Base-by-base conservation (phyloP, 371 early-diverging fungal genomes). In the Mucor sp. region DNA sequence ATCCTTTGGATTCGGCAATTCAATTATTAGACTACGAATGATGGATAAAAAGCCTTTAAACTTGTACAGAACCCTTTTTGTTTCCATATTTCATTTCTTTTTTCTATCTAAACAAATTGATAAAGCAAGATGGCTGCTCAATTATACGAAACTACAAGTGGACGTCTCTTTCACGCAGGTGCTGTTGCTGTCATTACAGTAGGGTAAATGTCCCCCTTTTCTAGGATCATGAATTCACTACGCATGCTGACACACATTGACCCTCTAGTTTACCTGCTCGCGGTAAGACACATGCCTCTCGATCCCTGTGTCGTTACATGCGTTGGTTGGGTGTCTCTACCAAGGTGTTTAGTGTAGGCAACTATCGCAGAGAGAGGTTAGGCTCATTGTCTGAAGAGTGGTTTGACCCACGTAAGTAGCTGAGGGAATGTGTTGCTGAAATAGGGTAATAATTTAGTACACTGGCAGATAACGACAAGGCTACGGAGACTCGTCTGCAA, bases 291-390 rank as follows among this genome's bases (percentile, higher is more conserved):
- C 93, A 90, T 69, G 87, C 92, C 33, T 89, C 95, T 19, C 82
- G 94, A 41, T 95, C 97, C 62, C 79, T 97, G 12, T 89, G 93
- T 56, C 93, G 97, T 37, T 99, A 98, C 77, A 85, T 98, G 66
- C 87, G 90, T 41, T 99, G 99, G 99, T 79, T 98, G 43, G 97
- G 99, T 35, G 93, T 97, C 53, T 85, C 87, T 15, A 90, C 95
- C 56, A 89, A 90, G 72, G 95, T 98, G 33, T 99, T 98, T 81
- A 99, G 98, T 71, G 98, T 99, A 28, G 99, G 98, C 60, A 93
- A 96, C 72, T 98, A 98, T 74, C 89, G 99, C 33, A 87, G 99
- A 41, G 86, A 92, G 65, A 86, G 92, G 37, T 83, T 92, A 60
- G 95, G 97, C n/a, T 85, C 83, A 41, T 70, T 83, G 56, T 84